Evolutionary conservation across 1,139 yeast species (phyloP).

Genomic region (Pichia sp.): DNA sequence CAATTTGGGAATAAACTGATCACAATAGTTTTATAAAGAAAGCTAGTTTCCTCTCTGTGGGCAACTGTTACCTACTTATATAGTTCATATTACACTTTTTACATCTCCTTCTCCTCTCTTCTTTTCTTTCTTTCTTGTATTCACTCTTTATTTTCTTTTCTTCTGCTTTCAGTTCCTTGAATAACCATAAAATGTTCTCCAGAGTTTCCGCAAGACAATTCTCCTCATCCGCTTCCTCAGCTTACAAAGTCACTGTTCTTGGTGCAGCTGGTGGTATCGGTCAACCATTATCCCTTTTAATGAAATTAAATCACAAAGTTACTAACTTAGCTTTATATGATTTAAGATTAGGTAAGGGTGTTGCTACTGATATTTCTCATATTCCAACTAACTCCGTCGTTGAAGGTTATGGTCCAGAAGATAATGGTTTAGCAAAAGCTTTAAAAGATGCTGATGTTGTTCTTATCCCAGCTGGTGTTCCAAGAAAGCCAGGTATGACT

Average conservation of each 20-base stretch:
- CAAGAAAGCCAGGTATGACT: conserved; percentile 99
- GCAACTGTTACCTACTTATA: too few species aligned
- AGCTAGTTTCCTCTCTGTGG: too few species aligned
- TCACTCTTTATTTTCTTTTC: neutral
- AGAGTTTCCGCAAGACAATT: conserved; percentile 44
- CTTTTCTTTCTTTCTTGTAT: neutral
- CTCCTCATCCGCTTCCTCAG: conserved; percentile 56
- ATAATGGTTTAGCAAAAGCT: conserved; percentile 72
- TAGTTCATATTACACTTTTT: too few species aligned
- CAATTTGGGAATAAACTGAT: too few species aligned
- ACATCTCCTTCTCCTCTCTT: too few species aligned
- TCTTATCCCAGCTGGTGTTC: conserved; percentile 97
- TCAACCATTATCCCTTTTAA: conserved; percentile 87
- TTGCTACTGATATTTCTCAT: conserved; percentile 93
- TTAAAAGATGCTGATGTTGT: conserved; percentile 81
- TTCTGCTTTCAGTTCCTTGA: neutral
- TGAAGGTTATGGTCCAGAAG: conserved; percentile 79
- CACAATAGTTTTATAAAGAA: too few species aligned
- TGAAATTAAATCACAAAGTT: conserved; percentile 83
- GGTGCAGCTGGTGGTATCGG: conserved; percentile 99
- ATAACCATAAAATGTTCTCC: conserved; percentile 29
- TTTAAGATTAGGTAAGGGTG: conserved; percentile 93
- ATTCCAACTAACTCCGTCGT: conserved; percentile 86
- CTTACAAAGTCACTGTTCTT: conserved; percentile 81
- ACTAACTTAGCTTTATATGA: conserved; percentile 85